phyloP scores from a whole-genome alignment of 495 filamentous ascomycete species.

The Cenococcum geophilum region DNA sequence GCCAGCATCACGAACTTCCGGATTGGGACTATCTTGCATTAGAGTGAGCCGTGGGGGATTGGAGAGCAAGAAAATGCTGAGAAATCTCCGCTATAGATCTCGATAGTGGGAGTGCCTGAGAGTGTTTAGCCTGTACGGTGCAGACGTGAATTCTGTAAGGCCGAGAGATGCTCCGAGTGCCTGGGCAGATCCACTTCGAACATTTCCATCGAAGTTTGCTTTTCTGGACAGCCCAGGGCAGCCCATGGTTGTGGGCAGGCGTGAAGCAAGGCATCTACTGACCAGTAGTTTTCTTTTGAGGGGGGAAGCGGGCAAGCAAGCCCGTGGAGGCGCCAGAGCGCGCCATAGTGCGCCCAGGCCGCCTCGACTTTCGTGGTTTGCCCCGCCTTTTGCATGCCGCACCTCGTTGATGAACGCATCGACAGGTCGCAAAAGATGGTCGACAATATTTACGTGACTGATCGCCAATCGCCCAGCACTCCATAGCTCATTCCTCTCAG shows the following conservation, averaged over 20 bases:
- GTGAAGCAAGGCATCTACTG: too few species aligned
- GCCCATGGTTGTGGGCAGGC: too few species aligned
- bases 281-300: too few species aligned
- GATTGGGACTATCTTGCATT: slow-evolving; percentile 1
- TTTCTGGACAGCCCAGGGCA: too few species aligned
- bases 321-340: too few species aligned
- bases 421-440: neutral
- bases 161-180: too few species aligned
- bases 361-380: neutral
- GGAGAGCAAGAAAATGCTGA: neutral
- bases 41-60: neutral
- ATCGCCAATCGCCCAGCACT: neutral
- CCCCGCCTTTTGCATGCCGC: neutral
- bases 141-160: too few species aligned
- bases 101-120: neutral
- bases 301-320: too few species aligned
- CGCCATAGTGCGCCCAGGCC: too few species aligned
- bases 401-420: neutral
- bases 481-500: neutral
- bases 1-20: slow-evolving; percentile 5
- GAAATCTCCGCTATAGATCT: neutral
- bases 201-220: too few species aligned
- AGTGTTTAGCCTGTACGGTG: too few species aligned
- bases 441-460: neutral
- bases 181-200: too few species aligned